phyloP scores from a whole-genome alignment of 176 grass and related monocot species.

The Dactylis glomerata region DNA sequence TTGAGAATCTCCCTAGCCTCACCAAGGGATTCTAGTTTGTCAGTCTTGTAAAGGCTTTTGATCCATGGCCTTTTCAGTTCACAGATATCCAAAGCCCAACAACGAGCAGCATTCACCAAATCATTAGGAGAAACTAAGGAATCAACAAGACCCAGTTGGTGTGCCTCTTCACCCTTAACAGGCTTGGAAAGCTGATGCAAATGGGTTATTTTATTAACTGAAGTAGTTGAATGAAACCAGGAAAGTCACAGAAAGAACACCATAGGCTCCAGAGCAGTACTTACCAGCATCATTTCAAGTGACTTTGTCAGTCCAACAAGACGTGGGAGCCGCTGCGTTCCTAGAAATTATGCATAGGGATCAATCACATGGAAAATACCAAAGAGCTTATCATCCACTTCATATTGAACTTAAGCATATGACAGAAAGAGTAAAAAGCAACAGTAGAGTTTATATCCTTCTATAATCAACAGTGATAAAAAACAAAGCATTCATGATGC shows the following conservation, averaged over 20 bases:
- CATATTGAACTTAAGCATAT: slow-evolving; percentile 5
- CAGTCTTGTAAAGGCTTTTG: slow-evolving; percentile 84
- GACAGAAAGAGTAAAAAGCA: neutral
- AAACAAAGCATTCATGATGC: neutral
- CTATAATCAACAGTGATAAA: neutral
- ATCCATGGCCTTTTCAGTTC: slow-evolving; percentile 74
- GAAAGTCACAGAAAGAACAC: slow-evolving; percentile 1
- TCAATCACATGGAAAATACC: neutral
- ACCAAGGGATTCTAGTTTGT: slow-evolving; percentile 78
- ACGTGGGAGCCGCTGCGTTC: slow-evolving; percentile 89
- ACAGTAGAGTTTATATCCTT: neutral
- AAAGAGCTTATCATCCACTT: neutral
- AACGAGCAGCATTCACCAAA: slow-evolving; percentile 63
- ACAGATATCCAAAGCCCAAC: slow-evolving; percentile 82
- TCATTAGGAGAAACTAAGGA: slow-evolving; percentile 72
- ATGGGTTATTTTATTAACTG: neutral
- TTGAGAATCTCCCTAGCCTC: slow-evolving; percentile 93
- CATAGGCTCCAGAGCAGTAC: neutral
- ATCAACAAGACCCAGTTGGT: slow-evolving; percentile 76
- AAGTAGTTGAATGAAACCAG: neutral
- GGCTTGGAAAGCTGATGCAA: slow-evolving; percentile 73
- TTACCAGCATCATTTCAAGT: slow-evolving; percentile 94
- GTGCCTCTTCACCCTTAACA: slow-evolving; percentile 76
- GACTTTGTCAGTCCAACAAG: slow-evolving; percentile 89
- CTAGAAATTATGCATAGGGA: slow-evolving; percentile 36